Conservation (phyloP, 164 flowering plant species). For the grape (Vitis vinifera) region DNA sequence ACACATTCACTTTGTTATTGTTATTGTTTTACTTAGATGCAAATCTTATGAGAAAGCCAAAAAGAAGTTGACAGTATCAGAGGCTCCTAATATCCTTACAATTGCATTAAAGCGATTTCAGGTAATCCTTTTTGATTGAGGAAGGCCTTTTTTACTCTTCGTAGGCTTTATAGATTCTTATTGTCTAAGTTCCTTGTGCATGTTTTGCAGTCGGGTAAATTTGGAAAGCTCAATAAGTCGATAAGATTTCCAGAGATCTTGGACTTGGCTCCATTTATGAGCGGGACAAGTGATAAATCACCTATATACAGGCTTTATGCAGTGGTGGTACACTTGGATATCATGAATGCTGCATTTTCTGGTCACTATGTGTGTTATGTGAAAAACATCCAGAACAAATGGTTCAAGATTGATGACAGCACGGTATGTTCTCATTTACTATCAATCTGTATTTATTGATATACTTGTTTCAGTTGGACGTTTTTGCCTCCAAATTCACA, state of each 20-base stretch:
- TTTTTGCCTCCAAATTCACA: not conserved
- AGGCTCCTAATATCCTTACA: slow-evolving; percentile 95
- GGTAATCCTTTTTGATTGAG: slow-evolving; percentile 32
- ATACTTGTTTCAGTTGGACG: not conserved
- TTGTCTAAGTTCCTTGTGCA: slow-evolving; percentile 6
- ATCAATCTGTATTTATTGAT: not conserved
- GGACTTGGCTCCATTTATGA: slow-evolving; percentile 78
- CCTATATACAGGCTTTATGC: slow-evolving; percentile 84
- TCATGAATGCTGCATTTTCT: slow-evolving; percentile 90
- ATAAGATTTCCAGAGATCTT: slow-evolving; percentile 77
- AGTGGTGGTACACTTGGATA: slow-evolving; percentile 90
- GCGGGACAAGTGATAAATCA: slow-evolving; percentile 66
- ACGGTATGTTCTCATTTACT: slow-evolving; percentile 46
- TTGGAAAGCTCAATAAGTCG: slow-evolving; percentile 86
- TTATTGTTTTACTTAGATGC: slow-evolving; percentile 57
- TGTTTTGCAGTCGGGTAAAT: slow-evolving; percentile 78
- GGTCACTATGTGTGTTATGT: slow-evolving; percentile 96
- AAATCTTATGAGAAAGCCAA: slow-evolving; percentile 90
- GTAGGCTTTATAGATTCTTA: slow-evolving; percentile 2
- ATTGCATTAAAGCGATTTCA: slow-evolving; percentile 91
- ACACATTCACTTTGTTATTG: not conserved
- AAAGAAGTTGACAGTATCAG: slow-evolving; percentile 77
- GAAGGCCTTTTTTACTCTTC: not conserved
- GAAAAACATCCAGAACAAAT: slow-evolving; percentile 63
- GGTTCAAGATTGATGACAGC: slow-evolving; percentile 93